phyloP scores from a whole-genome alignment of 139 green algal species.

The Chlamydomonas sphaeroides region DNA sequence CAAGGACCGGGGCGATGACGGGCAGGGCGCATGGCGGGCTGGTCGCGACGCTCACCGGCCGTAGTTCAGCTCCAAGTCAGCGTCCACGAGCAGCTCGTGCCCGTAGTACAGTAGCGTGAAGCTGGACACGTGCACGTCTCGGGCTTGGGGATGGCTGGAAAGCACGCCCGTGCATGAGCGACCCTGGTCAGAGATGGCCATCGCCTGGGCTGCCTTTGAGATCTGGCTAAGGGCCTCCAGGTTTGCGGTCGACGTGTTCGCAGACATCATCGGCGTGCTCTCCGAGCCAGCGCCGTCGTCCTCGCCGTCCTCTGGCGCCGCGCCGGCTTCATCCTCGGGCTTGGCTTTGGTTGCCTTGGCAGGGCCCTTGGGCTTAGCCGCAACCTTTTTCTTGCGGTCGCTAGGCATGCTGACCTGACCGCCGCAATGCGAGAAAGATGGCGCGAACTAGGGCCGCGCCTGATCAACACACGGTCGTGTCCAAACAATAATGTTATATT shows the following conservation, averaged over 20 bases:
- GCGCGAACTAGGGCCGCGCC: too few relatives aligned
- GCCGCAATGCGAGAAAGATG: too few relatives aligned
- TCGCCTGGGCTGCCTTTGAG: neutral
- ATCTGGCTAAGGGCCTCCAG: neutral
- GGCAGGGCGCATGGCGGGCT: too few relatives aligned
- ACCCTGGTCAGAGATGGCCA: constrained; percentile 45
- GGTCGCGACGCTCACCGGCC: constrained; percentile 52
- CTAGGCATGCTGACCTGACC: constrained; percentile 37
- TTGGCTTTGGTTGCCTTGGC: constrained; percentile 13
- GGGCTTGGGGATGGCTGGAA: constrained; percentile 76
- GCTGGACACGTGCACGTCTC: constrained; percentile 80
- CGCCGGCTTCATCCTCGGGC: constrained; percentile 15
- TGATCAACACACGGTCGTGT: too few relatives aligned
- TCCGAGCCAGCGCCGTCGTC: constrained; percentile 16
- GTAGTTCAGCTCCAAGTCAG: constrained; percentile 84
- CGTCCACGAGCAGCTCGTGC: constrained; percentile 83
- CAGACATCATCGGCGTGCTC: constrained; percentile 28
- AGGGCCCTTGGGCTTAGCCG: constrained; percentile 30
- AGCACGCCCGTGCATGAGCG: constrained; percentile 80
- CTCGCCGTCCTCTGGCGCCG: neutral
- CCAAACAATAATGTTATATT: too few relatives aligned
- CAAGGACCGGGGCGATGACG: too few relatives aligned
- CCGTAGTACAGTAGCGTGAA: constrained; percentile 89
- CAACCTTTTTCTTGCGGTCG: constrained; percentile 45
- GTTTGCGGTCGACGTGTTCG: constrained; percentile 13